Base-by-base conservation (phyloP, 2,329 filamentous ascomycete species). In the Ceratocystis colombiana region DNA sequence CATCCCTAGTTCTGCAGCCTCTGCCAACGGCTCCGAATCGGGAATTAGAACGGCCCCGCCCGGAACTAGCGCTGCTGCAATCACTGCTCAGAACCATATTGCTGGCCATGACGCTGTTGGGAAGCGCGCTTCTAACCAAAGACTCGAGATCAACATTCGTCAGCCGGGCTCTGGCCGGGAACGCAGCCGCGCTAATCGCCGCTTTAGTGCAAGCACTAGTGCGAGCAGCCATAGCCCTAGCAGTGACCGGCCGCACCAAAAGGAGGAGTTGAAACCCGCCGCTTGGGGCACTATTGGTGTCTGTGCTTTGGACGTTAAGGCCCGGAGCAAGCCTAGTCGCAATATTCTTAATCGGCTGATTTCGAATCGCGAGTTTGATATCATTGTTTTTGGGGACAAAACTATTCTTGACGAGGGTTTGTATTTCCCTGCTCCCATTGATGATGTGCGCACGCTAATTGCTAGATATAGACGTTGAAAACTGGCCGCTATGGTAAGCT, bases 341-440 rank as follows among this genome's bases (percentile, higher is more conserved):
- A 97, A 96, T 73, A 99, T 99, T 71, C 78, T 99, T 68, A 97
- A 96, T 73, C 85, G 92, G 63, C 81, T 99, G 22, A 93, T 96
- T 70, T 85, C 89, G 44, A 92, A 95, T 70, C 85, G 87, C 62
- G 93, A 97, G 71, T 97, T 99, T 72, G 93, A 99, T 72, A 92
- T 97, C 28, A 88, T 96, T 69, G 93, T 99, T 12, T 99, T 99
- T 78, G 95, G 94, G 61, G 94, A 99, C 78, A 99, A 99, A 77
- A 93, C 96, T 55, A 99, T 99, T 71, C 80, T 99, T 45, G 94
- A 99, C 73, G 94, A 99, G 82, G 83, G 83, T 84, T 71, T 71
- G 80, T 73, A 50, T 5, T 53, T 3, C 25, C 20, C 30, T 30
- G 5, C 20, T 45, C 37, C 2, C 17, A 8, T n/a, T n/a, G 45